These are phyloP conservation scores for Calonectria fujianensis DNA, from an alignment of 2,329 filamentous ascomycete species.

Conservation along the genomic window DNA sequence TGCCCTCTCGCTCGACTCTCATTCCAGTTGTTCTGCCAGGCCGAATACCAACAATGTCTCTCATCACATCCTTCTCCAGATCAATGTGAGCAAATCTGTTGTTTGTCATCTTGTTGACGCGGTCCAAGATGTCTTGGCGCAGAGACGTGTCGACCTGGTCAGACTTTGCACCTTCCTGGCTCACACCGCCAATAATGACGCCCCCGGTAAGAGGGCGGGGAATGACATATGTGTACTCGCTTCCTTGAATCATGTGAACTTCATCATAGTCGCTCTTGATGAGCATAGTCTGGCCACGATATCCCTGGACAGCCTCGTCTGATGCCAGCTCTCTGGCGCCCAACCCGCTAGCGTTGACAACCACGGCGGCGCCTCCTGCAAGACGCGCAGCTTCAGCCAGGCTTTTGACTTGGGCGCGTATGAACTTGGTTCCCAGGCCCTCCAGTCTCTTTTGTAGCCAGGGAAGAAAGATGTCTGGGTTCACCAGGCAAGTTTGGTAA, in stretches of 20 bases:
- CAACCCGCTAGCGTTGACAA: constrained; percentile 19
- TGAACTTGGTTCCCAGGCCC: neutral
- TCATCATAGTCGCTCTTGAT: constrained; percentile 29
- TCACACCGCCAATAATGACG: constrained; percentile 33
- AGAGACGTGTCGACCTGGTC: neutral
- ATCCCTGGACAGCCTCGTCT: neutral
- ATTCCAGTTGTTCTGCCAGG: constrained; percentile 23
- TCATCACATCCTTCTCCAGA: constrained; percentile 1
- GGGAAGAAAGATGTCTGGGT: constrained; percentile 16
- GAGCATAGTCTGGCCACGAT: constrained; percentile 34
- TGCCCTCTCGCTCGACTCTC: constrained; percentile 12
- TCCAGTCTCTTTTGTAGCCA: constrained; percentile 16
- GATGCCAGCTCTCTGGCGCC: constrained; percentile 6
- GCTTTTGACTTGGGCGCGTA: neutral
- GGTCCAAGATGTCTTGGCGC: constrained; percentile 23
- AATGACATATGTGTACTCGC: constrained; percentile 33
- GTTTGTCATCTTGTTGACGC: constrained; percentile 31
- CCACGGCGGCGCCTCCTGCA: neutral
- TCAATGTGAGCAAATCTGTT: constrained; percentile 14
- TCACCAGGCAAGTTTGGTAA: constrained; percentile 4
- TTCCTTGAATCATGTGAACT: constrained; percentile 22
- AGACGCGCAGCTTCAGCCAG: neutral
- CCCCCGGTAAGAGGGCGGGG: constrained; percentile 16
- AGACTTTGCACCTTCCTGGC: neutral
- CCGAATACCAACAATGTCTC: constrained; percentile 30